A percentile compares a stretch with the other conserved stretches of the same genome.
These are phyloP conservation scores for Rhodotorula toruloides DNA, from an alignment of 768 basidiomycete species.

Conservation along the genomic window DNA sequence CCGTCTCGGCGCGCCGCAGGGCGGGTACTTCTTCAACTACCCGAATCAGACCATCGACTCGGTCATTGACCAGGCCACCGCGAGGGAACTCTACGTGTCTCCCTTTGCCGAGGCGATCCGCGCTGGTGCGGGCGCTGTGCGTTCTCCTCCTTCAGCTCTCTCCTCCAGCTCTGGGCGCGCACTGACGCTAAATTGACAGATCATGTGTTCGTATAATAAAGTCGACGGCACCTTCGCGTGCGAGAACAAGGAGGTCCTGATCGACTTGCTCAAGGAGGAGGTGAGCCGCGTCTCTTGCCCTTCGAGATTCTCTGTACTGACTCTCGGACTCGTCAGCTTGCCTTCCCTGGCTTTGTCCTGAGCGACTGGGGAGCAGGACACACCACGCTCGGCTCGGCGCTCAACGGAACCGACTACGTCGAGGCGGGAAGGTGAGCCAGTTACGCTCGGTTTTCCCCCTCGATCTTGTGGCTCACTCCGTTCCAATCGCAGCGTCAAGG, in stretches of 20 bases:
- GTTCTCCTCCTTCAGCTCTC: constrained; percentile 38
- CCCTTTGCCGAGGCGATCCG: constrained; percentile 16
- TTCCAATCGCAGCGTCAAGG: too few relatives aligned
- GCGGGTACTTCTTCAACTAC: constrained; percentile 35
- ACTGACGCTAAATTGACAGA: not conserved
- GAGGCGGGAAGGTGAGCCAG: too few relatives aligned
- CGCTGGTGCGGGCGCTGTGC: constrained; percentile 22
- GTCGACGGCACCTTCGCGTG: constrained; percentile 52
- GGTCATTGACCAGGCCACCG: constrained; percentile 47
- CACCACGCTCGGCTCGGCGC: not conserved
- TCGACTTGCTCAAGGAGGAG: constrained; percentile 71
- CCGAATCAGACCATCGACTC: constrained; percentile 50
- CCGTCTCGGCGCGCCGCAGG: constrained; percentile 21
- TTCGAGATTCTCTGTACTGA: too few relatives aligned
- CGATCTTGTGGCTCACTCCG: too few relatives aligned
- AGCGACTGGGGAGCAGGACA: constrained; percentile 17
- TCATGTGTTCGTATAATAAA: too few relatives aligned
- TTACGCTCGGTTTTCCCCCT: too few relatives aligned
- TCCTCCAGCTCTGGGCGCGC: too few relatives aligned
- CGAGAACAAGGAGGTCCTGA: constrained; percentile 65
- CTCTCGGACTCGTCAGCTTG: not conserved
- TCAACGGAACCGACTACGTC: constrained; percentile 5
- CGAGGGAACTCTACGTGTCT: constrained; percentile 41
- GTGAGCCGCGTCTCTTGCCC: too few relatives aligned
- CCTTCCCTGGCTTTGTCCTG: not conserved